Conservation (phyloP, 768 basidiomycete genomes). For the Cubamyces sp. region DNA sequence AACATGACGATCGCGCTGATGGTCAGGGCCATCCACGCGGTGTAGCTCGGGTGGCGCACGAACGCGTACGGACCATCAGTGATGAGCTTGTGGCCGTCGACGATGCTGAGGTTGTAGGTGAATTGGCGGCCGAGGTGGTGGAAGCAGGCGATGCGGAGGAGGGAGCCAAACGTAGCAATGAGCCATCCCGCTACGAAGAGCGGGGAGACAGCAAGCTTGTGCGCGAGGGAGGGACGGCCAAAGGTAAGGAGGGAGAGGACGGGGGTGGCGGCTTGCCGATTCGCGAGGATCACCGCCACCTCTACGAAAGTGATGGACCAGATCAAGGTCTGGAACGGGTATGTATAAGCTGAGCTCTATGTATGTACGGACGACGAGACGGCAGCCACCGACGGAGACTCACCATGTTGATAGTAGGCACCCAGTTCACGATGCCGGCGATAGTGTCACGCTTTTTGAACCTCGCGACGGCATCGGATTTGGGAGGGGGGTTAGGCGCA, state of each 20-base stretch:
- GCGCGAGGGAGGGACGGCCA: background rate
- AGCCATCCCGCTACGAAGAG: constrained; percentile 1
- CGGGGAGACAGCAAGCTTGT: background rate
- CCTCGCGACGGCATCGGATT: background rate
- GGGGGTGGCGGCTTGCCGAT: background rate
- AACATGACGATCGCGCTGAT: background rate
- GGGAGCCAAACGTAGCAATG: background rate
- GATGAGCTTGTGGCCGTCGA: constrained; percentile 22
- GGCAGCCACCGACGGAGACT: background rate
- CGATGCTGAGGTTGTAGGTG: constrained; percentile 24
- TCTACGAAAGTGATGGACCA: background rate
- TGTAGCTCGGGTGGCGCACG: constrained; percentile 29
- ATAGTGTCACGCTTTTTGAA: background rate
- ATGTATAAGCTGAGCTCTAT: background rate
- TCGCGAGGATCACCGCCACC: background rate
- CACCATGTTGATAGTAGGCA: background rate
- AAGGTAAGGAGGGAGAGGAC: constrained; percentile 1
- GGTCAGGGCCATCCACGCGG: constrained; percentile 7
- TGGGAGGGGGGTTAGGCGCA: background rate
- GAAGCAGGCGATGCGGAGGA: constrained; percentile 7
- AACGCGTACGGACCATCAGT: constrained; percentile 22
- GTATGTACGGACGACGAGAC: background rate
- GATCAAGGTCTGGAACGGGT: background rate
- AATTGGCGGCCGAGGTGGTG: constrained; percentile 23
- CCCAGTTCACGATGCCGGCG: background rate